Evolutionary conservation across 306 rosid species (phyloP).

Genomic region (Comarum palustre): DNA sequence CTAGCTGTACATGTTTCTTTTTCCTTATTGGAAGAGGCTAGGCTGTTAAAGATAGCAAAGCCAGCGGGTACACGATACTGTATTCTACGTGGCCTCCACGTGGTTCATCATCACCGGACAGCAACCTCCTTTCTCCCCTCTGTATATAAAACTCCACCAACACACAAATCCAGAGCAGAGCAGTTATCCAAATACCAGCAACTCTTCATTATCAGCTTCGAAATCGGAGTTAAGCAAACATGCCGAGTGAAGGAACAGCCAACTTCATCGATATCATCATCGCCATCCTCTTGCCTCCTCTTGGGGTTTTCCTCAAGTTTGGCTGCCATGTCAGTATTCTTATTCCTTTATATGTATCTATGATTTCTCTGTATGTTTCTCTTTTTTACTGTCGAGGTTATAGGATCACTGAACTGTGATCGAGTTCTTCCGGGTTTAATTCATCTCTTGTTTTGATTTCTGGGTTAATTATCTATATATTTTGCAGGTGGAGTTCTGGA

Average conservation of each 20-base stretch:
- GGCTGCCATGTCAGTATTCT: slow-evolving; percentile 51
- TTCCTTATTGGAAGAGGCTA: neutral
- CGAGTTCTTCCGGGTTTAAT: neutral
- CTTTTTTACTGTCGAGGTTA: neutral
- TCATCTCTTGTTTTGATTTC: neutral
- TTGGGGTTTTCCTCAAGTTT: slow-evolving; percentile 82
- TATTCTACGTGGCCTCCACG: slow-evolving; percentile 5
- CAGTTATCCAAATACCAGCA: neutral
- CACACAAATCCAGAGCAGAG: neutral
- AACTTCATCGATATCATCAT: slow-evolving; percentile 64
- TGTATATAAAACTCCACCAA: no score
- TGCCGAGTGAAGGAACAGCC: slow-evolving; percentile 43
- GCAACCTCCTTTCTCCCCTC: neutral
- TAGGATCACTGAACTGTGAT: neutral
- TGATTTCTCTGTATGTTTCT: neutral
- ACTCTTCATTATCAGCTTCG: neutral
- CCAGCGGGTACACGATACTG: neutral
- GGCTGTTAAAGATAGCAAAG: slow-evolving; percentile 6
- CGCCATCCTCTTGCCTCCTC: slow-evolving; percentile 83
- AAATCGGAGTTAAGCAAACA: neutral
- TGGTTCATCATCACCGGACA: neutral
- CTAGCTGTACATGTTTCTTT: slow-evolving; percentile 1
- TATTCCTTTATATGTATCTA: neutral
- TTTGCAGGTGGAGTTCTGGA: slow-evolving; percentile 42
- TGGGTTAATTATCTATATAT: neutral